Evolutionary conservation across 1,284 basidiomycete genomes (phyloP).

Genomic region (Cryptococcus maquisensis): DNA sequence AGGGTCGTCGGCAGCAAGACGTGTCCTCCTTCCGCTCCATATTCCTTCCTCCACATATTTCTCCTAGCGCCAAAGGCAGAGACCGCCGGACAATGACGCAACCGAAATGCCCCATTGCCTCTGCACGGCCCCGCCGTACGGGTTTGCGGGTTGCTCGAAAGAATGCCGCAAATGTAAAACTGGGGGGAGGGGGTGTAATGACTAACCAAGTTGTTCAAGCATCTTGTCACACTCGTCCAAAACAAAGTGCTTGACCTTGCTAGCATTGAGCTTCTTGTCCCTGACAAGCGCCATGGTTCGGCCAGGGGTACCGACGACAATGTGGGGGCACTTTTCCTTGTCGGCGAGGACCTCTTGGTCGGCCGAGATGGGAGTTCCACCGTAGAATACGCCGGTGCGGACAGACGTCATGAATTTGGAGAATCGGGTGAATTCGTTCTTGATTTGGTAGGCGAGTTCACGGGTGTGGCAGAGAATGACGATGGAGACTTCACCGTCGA

Average conservation of each 20-base stretch:
- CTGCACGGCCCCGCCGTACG: constrained; percentile 1
- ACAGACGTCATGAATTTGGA: constrained; percentile 99
- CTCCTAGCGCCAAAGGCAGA: background rate
- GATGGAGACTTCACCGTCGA: constrained; percentile 96
- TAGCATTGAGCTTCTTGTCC: constrained; percentile 88
- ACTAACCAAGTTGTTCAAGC: constrained; percentile 99
- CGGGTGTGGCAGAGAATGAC: constrained; percentile 98
- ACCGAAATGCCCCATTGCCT: constrained; percentile 29
- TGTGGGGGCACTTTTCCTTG: constrained; percentile 97
- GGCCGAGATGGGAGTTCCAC: constrained; percentile 90
- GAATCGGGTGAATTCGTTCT: constrained; percentile 99
- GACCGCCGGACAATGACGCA: constrained; percentile 21
- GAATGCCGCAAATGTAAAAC: constrained; percentile 30
- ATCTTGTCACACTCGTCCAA: constrained; percentile 99
- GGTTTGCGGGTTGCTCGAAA: constrained; percentile 2
- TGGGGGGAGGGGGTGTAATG: constrained; percentile 45
- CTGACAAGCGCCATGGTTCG: constrained; percentile 86
- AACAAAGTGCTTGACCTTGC: constrained; percentile 97
- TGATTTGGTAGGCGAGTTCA: constrained; percentile 99
- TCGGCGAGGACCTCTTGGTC: constrained; percentile 91
- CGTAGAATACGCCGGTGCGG: constrained; percentile 95
- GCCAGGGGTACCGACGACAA: constrained; percentile 96
- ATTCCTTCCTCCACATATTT: background rate
- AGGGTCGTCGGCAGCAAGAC: constrained; percentile 2
- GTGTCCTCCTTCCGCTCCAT: no score